Evolutionary conservation across 1,139 yeast species (phyloP).

Genomic region (Candida tunisiensis): DNA sequence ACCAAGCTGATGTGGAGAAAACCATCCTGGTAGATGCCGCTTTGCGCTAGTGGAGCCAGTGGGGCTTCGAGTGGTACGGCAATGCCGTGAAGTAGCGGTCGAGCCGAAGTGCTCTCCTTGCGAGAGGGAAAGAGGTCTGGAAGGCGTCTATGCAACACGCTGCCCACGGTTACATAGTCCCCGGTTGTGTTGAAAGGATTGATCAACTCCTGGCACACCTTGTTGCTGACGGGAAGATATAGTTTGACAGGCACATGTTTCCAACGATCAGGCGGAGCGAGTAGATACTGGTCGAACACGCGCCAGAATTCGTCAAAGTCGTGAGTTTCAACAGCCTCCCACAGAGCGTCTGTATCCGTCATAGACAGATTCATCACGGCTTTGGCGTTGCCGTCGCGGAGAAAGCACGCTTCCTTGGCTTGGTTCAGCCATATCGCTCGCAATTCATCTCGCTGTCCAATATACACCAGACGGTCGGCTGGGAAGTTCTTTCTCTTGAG

Average conservation of each 20-base stretch:
- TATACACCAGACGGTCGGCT: conserved; percentile 32
- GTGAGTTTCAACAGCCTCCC: conserved; percentile 26
- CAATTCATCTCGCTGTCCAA: conserved; percentile 19
- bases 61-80: conserved; percentile 29
- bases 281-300: conserved; percentile 6
- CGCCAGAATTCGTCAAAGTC: conserved; percentile 21
- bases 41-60: conserved; percentile 34
- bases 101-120: conserved; percentile 20
- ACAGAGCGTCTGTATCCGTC: conserved; percentile 36
- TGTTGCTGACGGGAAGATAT: conserved; percentile 32
- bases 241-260: conserved; percentile 41
- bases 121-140: conserved; percentile 29
- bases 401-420: conserved; percentile 62
- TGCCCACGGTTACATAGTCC: conserved; percentile 21
- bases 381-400: conserved; percentile 57
- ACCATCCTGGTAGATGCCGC: conserved; percentile 53
- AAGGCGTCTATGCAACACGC: conserved; percentile 24
- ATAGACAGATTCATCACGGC: conserved; percentile 59
- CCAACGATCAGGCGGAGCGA: background rate
- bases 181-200: conserved; percentile 13
- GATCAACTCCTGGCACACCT: conserved; percentile 33
- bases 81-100: conserved; percentile 51
- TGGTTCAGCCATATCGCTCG: conserved; percentile 52
- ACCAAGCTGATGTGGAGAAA: conserved; percentile 38
- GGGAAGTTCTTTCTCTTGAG: conserved; percentile 35